Conservation (phyloP, 2,329 filamentous ascomycete genomes). For the Ceratocystis ficicola region DNA sequence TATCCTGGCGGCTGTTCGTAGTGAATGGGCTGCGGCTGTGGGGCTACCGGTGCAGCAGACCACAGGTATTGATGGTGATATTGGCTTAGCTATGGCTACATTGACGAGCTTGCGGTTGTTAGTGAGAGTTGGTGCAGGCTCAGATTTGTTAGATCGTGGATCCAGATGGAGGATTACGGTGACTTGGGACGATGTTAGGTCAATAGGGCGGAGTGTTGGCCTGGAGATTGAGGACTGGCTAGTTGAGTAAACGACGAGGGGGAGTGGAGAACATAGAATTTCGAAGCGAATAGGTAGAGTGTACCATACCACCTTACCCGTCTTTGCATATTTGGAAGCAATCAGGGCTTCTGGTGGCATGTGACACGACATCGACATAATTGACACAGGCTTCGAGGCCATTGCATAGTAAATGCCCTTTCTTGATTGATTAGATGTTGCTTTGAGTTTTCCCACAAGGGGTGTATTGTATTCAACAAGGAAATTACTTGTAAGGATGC, state of each 20-base stretch:
- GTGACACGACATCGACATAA: not conserved
- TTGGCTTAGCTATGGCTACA: conserved; percentile 57
- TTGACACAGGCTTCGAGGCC: not conserved
- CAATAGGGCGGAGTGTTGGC: conserved; percentile 58
- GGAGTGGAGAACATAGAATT: not conserved
- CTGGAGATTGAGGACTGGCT: conserved; percentile 72
- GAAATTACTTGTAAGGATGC: not conserved
- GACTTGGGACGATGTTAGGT: conserved; percentile 62
- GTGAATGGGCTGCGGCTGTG: conserved; percentile 38
- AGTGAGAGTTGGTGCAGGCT: conserved; percentile 48
- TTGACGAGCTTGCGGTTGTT: conserved; percentile 58
- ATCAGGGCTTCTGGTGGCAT: conserved; percentile 16
- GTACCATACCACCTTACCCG: not conserved
- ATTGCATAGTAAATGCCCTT: not conserved
- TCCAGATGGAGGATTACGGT: conserved; percentile 69
- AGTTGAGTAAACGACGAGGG: conserved; percentile 40
- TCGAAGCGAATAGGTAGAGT: not conserved
- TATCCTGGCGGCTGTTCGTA: conserved; percentile 56
- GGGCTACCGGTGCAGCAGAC: conserved; percentile 28
- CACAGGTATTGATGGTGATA: conserved; percentile 40
- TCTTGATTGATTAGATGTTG: not conserved
- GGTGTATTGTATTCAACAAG: not conserved
- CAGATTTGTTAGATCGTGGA: conserved; percentile 55
- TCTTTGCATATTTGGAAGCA: conserved; percentile 7
- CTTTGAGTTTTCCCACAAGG: not conserved